Evolutionary conservation across 139 green algal genomes (phyloP).

Genomic region (Edaphochlamys debaryana): DNA sequence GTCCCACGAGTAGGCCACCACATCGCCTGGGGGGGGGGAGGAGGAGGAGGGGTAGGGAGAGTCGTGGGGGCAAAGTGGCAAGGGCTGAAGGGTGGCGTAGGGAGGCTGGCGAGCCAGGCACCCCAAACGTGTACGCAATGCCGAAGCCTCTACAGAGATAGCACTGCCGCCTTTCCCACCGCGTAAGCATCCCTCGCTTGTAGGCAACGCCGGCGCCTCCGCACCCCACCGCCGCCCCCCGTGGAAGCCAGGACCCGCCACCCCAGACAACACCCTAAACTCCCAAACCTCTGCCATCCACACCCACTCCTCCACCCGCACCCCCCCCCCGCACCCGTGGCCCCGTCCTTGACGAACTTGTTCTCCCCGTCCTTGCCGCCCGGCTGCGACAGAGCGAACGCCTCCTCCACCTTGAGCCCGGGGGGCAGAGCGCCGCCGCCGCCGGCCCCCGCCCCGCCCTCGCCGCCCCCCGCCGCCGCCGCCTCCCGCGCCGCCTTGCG

Average conservation of each 20-base stretch:
- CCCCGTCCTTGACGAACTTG: slow-evolving; percentile 55
- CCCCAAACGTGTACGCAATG: too few relatives aligned
- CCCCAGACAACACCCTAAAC: too few relatives aligned
- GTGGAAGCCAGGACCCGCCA: too few relatives aligned
- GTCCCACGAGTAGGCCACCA: slow-evolving; percentile 88
- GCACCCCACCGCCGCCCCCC: too few relatives aligned
- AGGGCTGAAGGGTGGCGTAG: too few relatives aligned
- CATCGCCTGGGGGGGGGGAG: slow-evolving; percentile 67
- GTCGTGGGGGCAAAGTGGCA: too few relatives aligned
- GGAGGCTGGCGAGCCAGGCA: too few relatives aligned
- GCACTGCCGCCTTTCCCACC: too few relatives aligned
- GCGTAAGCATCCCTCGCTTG: too few relatives aligned
- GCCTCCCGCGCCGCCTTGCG: slow-evolving; percentile 32
- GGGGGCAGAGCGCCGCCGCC: slow-evolving; percentile 54
- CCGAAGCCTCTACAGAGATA: too few relatives aligned
- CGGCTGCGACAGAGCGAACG: slow-evolving; percentile 55
- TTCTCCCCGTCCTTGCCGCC: slow-evolving; percentile 74
- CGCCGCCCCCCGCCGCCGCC: slow-evolving; percentile 12
- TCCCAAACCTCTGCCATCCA: too few relatives aligned
- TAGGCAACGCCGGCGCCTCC: too few relatives aligned
- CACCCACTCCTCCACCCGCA: neutral
- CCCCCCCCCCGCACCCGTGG: neutral
- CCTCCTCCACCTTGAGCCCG: slow-evolving; percentile 73
- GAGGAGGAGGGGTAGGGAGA: slow-evolving; percentile 56
- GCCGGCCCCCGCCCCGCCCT: slow-evolving; percentile 8